Evolutionary conservation across 208 protist genomes (phyloP), one percentile per base, ranked within the genome.

Genomic region (Acanthamoeba quina): DNA sequence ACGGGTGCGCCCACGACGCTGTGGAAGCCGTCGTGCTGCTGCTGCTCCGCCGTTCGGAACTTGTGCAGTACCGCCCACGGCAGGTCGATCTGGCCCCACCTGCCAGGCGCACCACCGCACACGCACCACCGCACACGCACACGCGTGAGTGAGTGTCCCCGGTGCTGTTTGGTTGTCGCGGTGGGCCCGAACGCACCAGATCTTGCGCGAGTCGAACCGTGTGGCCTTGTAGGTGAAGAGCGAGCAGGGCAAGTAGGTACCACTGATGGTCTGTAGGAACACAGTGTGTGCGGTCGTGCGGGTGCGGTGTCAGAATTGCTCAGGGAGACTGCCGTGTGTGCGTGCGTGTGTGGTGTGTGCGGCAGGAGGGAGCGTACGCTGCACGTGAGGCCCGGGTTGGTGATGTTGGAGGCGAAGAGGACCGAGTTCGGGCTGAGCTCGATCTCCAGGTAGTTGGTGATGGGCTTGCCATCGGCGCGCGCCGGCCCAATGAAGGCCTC

Each of bases 341-440:
- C 34, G 37, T 41, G 37, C 3, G 37, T 41, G 37, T 41, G 37
- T 41, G 37, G 37, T 41, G 37, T 41, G 37, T 41, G 37, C 37
- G 37, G 64, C 64, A 72, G 13, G 26, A 21, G 64, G 5, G 24
- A 37, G 60, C 31, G 21, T 78, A 78, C 70, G 37, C 37, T 78
- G 37, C 70, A 78, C 34, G 34, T n/a, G 31, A 78, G 70, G 70
- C 34, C 37, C 70, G 70, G 70, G 70, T 78, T 78, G 70, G 70
- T 78, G 70, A 78, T 78, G 70, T 78, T 78, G 70, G 70, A 78
- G 15, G 70, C 70, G 70, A 78, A 78, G 31, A 78, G n/a, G 70
- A 78, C 70, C 37, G 70, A 78, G 70, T 78, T 78, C n/a, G 70
- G 70, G 70, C 70, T 78, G 34, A 78, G 70, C 70, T 78, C 70